A percentile compares a stretch with the other conserved stretches of the same genome.
Conservation (phyloP, 1,284 basidiomycete genomes). For the Heterobasidion occidentale region DNA sequence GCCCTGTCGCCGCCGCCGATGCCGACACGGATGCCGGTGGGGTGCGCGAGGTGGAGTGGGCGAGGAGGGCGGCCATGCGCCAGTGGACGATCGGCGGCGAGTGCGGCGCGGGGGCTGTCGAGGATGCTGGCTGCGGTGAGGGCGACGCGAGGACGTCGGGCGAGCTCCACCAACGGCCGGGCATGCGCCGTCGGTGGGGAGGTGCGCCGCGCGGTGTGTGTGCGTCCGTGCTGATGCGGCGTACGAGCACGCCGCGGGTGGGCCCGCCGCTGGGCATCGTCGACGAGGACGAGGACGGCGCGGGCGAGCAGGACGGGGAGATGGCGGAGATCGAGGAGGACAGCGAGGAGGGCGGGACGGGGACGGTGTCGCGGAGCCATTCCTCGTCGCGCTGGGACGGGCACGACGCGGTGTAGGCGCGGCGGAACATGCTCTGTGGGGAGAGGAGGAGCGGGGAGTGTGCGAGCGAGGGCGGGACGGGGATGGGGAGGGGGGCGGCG, state of each 20-base stretch:
- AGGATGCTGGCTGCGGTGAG: not conserved
- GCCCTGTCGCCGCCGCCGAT: no score
- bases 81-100: constrained; percentile 6
- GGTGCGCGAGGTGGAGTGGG: no score
- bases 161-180: not conserved
- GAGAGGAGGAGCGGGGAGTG: constrained; percentile 45
- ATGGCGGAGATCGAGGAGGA: not conserved
- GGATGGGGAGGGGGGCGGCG: constrained; percentile 14
- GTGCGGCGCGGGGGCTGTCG: not conserved
- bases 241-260: not conserved
- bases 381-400: constrained; percentile 44
- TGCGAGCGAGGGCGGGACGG: constrained; percentile 49
- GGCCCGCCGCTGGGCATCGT: no score
- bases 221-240: not conserved
- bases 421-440: constrained; percentile 38
- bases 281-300: not conserved
- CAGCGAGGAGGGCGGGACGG: constrained; percentile 18
- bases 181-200: not conserved
- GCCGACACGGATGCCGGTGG: no score
- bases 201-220: not conserved
- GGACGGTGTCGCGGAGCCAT: constrained; percentile 57
- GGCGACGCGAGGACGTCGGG: not conserved
- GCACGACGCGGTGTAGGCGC: constrained; percentile 21
- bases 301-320: not conserved
- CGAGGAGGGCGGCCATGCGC: constrained; percentile 1